phyloP scores from a whole-genome alignment of 2,329 filamentous ascomycete species.

The Aureobasidium leucospermi region DNA sequence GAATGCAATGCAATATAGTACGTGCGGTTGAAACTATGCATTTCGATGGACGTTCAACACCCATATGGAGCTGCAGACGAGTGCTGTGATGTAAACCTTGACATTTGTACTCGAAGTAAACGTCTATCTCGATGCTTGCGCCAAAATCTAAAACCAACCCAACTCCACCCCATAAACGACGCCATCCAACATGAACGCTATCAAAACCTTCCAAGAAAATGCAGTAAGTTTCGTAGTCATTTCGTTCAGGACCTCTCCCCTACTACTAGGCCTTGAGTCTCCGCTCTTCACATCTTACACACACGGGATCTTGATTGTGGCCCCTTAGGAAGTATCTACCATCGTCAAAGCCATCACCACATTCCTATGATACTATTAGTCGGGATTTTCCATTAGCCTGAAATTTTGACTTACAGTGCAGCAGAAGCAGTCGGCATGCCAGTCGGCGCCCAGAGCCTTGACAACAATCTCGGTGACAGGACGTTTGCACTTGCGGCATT shows the following conservation, averaged over 20 bases:
- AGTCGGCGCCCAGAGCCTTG: conserved; percentile 80
- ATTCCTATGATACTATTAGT: conserved; percentile 42
- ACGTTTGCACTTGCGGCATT: conserved; percentile 76
- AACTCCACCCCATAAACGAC: neutral
- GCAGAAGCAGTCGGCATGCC: conserved; percentile 88
- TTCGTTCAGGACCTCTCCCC: neutral
- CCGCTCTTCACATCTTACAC: conserved; percentile 55
- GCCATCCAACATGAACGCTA: neutral
- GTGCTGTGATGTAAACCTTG: too few relatives aligned
- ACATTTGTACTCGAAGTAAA: neutral
- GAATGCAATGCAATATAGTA: too few relatives aligned
- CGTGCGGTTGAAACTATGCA: too few relatives aligned
- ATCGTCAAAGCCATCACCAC: conserved; percentile 52
- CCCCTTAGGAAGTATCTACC: conserved; percentile 57
- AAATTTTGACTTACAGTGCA: conserved; percentile 49
- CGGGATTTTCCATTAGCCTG: neutral
- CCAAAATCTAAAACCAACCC: neutral
- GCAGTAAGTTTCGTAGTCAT: neutral
- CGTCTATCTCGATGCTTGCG: neutral
- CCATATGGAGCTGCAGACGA: too few relatives aligned
- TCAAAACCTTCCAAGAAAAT: neutral
- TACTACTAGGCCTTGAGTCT: conserved; percentile 50
- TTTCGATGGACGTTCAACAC: too few relatives aligned
- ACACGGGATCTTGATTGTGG: conserved; percentile 52
- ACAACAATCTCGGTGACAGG: conserved; percentile 88